Percentiles rank a stretch among this genome's conserved stretches.
phyloP scores from a whole-genome alignment of 441 rosid genomes.

The Erodium texanum region DNA sequence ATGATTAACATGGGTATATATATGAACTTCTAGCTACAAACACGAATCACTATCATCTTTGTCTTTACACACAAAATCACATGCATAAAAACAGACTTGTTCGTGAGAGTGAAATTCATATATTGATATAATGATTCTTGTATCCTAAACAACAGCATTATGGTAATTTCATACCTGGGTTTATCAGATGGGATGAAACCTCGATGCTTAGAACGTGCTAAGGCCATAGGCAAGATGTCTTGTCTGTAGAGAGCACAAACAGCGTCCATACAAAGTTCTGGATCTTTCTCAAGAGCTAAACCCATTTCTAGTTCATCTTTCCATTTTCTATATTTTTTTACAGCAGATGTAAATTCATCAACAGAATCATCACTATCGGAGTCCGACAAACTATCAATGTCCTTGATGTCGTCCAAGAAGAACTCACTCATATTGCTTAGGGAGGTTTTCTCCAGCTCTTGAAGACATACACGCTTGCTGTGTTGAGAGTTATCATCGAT shows the following conservation, averaged over 20 bases:
- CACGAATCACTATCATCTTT: no score
- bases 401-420: neutral
- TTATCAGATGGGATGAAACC: slow-evolving; percentile 10
- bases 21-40: neutral
- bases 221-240: neutral
- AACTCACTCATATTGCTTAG: neutral
- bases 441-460: neutral
- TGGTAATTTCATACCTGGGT: slow-evolving; percentile 18
- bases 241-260: slow-evolving; percentile 31
- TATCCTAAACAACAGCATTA: no score
- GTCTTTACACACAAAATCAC: no score
- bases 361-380: neutral
- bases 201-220: slow-evolving; percentile 10
- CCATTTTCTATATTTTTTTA: slow-evolving; percentile 15
- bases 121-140: no score
- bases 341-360: neutral
- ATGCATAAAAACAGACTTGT: no score
- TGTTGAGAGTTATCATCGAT: neutral
- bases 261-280: slow-evolving; percentile 27
- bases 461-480: neutral
- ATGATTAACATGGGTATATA: no score
- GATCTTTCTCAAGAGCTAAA: slow-evolving; percentile 18
- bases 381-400: neutral
- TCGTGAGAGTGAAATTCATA: no score
- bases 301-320: slow-evolving; percentile 19